Evolutionary conservation across 306 rosid genomes (phyloP), one percentile per base, ranked within the genome.

Genomic region (Glycine tomentella): DNA sequence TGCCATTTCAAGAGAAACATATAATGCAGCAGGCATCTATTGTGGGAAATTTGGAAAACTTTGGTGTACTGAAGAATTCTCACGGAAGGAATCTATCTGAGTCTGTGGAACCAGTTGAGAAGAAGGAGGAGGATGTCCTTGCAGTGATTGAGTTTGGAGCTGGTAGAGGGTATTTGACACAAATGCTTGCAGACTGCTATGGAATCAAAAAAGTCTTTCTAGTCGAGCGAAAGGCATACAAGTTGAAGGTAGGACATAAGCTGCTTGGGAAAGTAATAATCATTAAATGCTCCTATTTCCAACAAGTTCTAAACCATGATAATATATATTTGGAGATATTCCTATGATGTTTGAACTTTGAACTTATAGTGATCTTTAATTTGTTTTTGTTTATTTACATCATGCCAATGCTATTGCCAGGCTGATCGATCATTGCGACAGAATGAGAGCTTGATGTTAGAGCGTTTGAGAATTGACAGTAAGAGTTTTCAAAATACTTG

Each of bases 391-490:
- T 83, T 77, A 16, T 82, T 75, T 79, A 62, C 59, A 4, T 69
- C 76, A 62, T 82, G 84, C 72, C 79, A 77, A 85, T 91, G 81
- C 85, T 73, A 74, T 79, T 87, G 67, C 73, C 87, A 95, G 99
- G 99, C 98, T 25, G 99, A 95, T 91, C 93, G 99, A 79, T 91
- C 98, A 59, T 80, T 95, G 92, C 90, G 31, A 25, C 31, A 91
- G 87, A 95, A 87, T 73, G 93, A 90, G 86, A 90, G 85, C 77
- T 79, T 95, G 92, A 67, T 79, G 51, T 80, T 95, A 85, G 94
- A 95, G 82, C 98, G 98, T 64, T 86, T 95, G 92, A 90, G 98
- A 88, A 93, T 95, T 84, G 98, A 95, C 93, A 95, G 98, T 95
- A 91, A 90, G 97, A 80, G 55, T 84, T 81, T 78, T 75, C 45